These are phyloP conservation scores for Akanthomyces lecanii DNA, from an alignment of 2,329 filamentous ascomycete species.

Conservation along the genomic window DNA sequence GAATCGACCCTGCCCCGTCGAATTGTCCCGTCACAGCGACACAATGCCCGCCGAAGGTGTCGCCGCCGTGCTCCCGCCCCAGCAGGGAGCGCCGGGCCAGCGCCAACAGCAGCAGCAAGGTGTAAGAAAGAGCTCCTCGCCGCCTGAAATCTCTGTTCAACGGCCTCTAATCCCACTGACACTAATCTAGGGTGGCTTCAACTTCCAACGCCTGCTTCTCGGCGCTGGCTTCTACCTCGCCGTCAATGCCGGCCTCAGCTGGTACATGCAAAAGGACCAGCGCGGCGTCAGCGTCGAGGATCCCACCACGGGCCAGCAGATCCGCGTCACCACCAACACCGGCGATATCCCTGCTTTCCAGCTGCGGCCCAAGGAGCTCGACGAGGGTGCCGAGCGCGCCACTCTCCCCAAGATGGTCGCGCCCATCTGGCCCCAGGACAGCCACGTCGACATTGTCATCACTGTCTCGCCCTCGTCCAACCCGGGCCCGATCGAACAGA, in stretches of 20 bases:
- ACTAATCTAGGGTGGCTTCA: conserved; percentile 29
- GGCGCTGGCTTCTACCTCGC: conserved; percentile 55
- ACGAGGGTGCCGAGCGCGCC: conserved; percentile 61
- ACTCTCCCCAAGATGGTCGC: conserved; percentile 66
- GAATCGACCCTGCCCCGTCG: not conserved
- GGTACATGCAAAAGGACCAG: conserved; percentile 46
- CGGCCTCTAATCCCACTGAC: not conserved
- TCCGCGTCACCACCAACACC: conserved; percentile 51
- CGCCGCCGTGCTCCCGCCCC: conserved; percentile 15
- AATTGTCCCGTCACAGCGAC: not conserved
- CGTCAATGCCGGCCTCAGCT: conserved; percentile 54
- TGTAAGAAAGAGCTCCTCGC: conserved; percentile 19
- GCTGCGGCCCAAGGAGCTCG: conserved; percentile 56
- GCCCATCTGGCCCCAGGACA: conserved; percentile 83
- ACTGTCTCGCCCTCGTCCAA: conserved; percentile 75
- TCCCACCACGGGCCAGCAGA: conserved; percentile 45
- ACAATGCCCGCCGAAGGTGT: conserved; percentile 14
- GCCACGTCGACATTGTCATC: conserved; percentile 74
- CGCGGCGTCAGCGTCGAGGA: conserved; percentile 46
- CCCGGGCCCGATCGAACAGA: conserved; percentile 61
- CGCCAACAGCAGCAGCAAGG: conserved; percentile 18
- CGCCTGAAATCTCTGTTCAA: not conserved
- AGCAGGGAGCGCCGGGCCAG: conserved; percentile 11
- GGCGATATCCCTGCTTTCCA: conserved; percentile 60
- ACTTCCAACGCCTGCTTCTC: conserved; percentile 44